A percentile compares a stretch with the other conserved stretches of the same genome.
phyloP scores from a whole-genome alignment of 805 yeast species.

The Candida broadrunensis region DNA sequence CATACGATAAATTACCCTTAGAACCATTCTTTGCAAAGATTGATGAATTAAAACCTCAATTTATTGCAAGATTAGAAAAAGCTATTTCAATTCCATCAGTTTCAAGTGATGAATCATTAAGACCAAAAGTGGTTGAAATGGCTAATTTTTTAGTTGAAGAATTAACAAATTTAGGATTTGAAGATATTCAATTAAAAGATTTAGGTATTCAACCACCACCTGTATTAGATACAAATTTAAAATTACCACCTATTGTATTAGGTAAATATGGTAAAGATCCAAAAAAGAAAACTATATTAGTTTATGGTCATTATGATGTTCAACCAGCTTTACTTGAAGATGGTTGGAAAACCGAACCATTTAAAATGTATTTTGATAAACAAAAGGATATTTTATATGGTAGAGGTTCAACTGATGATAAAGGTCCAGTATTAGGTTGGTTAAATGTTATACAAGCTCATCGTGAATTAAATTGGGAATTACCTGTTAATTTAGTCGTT shows the following conservation, averaged over 20 bases:
- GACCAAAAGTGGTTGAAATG: slow-evolving; percentile 89
- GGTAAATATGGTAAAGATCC: slow-evolving; percentile 85
- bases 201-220: slow-evolving; percentile 94
- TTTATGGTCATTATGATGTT: slow-evolving; percentile 97
- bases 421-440: slow-evolving; percentile 99
- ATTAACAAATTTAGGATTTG: slow-evolving; percentile 69
- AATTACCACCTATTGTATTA: slow-evolving; percentile 92
- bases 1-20: slow-evolving; percentile 38
- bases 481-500: slow-evolving; percentile 89
- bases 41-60: slow-evolving; percentile 71
- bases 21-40: slow-evolving; percentile 58
- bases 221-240: slow-evolving; percentile 59
- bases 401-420: slow-evolving; percentile 96
- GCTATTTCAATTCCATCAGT: slow-evolving; percentile 97
- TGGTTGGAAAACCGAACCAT: slow-evolving; percentile 96
- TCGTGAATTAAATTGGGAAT: slow-evolving; percentile 73
- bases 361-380: slow-evolving; percentile 54
- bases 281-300: slow-evolving; percentile 78
- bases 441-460: slow-evolving; percentile 90
- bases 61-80: slow-evolving; percentile 65
- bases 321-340: slow-evolving; percentile 93
- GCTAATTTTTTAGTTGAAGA: slow-evolving; percentile 76
- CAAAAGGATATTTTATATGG: slow-evolving; percentile 76
- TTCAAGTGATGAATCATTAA: slow-evolving; percentile 81
- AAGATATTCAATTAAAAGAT: slow-evolving; percentile 76